phyloP scores from a whole-genome alignment of 805 yeast genomes.

The Ogataea degrootiae region DNA sequence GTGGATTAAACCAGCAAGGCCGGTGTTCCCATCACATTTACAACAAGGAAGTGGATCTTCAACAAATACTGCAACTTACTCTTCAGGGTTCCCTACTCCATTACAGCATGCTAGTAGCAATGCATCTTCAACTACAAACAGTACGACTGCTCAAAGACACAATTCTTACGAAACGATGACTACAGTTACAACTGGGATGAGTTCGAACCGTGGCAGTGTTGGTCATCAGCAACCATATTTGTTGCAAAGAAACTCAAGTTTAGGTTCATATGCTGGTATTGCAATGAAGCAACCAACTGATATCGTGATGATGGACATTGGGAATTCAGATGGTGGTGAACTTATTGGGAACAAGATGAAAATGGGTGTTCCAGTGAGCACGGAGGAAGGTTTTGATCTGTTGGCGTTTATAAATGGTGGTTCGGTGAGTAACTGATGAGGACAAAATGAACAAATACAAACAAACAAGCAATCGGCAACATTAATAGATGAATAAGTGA shows the following conservation, averaged over 20 bases:
- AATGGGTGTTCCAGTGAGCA: conserved; percentile 1
- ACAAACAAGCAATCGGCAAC: too few species aligned
- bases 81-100: neutral
- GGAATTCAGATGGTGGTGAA: neutral
- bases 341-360: neutral
- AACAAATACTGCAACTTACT: neutral
- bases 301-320: neutral
- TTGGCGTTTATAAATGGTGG: conserved; percentile 15
- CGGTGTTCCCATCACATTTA: too few species aligned
- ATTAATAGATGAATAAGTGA: too few species aligned
- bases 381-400: conserved; percentile 12
- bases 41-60: neutral
- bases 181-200: conserved; percentile 1
- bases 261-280: neutral
- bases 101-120: neutral
- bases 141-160: neutral
- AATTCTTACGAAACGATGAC: neutral
- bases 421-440: neutral
- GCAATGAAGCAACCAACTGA: neutral
- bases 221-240: too few species aligned
- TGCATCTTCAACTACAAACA: neutral
- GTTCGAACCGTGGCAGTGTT: neutral
- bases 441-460: too few species aligned
- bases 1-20: too few species aligned
- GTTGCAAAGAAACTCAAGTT: neutral